Conservation (phyloP, 192 early-diverging fungal species). For the Mortierella hygrophila region DNA sequence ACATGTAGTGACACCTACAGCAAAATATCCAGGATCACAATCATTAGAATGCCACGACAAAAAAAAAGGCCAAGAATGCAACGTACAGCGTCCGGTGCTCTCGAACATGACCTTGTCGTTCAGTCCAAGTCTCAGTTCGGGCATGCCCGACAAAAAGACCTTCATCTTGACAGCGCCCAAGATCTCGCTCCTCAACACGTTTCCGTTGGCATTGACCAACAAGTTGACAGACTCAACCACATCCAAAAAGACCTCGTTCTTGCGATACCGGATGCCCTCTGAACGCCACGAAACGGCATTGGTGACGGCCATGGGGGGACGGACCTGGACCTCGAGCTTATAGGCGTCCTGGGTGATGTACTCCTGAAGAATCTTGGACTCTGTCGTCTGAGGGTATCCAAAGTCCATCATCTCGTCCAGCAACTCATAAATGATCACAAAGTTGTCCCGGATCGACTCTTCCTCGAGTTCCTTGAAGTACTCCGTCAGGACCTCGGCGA, state of each 20-base stretch:
- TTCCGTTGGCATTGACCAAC: slow-evolving; percentile 80
- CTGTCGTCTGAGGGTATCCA: slow-evolving; percentile 90
- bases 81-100: slow-evolving; percentile 80
- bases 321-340: slow-evolving; percentile 90
- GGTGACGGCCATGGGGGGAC: slow-evolving; percentile 94
- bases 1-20: not conserved
- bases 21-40: not conserved
- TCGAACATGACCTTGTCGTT: slow-evolving; percentile 97
- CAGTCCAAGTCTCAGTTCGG: slow-evolving; percentile 85
- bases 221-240: slow-evolving; percentile 98
- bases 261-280: slow-evolving; percentile 94
- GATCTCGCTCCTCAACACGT: slow-evolving; percentile 76
- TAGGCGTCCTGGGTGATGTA: slow-evolving; percentile 98
- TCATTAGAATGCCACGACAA: not conserved
- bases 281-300: slow-evolving; percentile 94
- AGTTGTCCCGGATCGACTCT: slow-evolving; percentile 92
- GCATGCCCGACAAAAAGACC: slow-evolving; percentile 88
- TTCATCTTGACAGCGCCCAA: slow-evolving; percentile 89
- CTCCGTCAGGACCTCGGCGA: slow-evolving; percentile 91
- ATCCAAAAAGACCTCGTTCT: slow-evolving; percentile 99
- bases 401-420: slow-evolving; percentile 96
- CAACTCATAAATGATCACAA: slow-evolving; percentile 92
- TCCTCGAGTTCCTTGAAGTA: slow-evolving; percentile 93
- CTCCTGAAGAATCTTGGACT: slow-evolving; percentile 89
- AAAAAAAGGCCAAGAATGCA: not conserved